Percentiles rank a stretch among this genome's conserved stretches.
These are phyloP conservation scores for Candida hungchunana DNA, from an alignment of 805 yeast species.

Conservation along the genomic window DNA sequence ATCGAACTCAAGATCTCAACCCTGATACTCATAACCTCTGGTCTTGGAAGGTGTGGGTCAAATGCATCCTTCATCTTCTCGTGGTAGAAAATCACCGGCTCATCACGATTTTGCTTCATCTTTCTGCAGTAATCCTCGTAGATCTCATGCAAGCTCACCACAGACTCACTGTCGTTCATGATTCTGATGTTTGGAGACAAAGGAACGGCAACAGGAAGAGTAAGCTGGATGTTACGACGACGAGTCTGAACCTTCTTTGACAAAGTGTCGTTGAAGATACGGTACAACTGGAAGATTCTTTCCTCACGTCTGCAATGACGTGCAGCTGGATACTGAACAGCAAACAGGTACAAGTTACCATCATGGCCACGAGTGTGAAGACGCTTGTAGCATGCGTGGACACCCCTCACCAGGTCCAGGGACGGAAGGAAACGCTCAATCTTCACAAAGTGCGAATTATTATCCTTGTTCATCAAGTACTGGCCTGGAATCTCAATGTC, in stretches of 20 bases:
- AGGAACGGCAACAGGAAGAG: conserved; percentile 89
- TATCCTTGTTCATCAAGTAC: conserved; percentile 82
- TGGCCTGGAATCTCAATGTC: conserved; percentile 98
- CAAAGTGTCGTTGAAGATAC: conserved; percentile 80
- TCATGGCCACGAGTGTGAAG: conserved; percentile 89
- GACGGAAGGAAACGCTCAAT: conserved; percentile 90
- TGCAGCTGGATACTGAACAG: conserved; percentile 97
- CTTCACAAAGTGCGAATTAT: conserved; percentile 84
- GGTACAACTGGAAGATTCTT: conserved; percentile 84
- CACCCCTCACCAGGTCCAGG: conserved; percentile 83
- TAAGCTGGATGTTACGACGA: conserved; percentile 77
- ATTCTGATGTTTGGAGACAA: conserved; percentile 91
- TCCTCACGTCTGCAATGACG: conserved; percentile 97
- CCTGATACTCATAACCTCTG: conserved; percentile 82
- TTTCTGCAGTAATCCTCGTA: conserved; percentile 84
- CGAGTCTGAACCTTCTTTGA: conserved; percentile 83
- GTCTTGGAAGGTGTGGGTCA: conserved; percentile 90
- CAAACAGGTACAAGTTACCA: conserved; percentile 87
- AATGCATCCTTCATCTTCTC: conserved; percentile 87
- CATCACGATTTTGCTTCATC: conserved; percentile 74
- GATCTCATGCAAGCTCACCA: conserved; percentile 70
- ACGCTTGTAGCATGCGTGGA: conserved; percentile 85
- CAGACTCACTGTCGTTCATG: conserved; percentile 74
- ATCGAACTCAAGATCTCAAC: conserved; percentile 90
- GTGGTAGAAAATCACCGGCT: conserved; percentile 81